A percentile compares a stretch with the other conserved stretches of the same genome.
These are phyloP conservation scores for Phaeosphaeria sp. DNA, from an alignment of 2,329 filamentous ascomycete species.

Conservation along the genomic window DNA sequence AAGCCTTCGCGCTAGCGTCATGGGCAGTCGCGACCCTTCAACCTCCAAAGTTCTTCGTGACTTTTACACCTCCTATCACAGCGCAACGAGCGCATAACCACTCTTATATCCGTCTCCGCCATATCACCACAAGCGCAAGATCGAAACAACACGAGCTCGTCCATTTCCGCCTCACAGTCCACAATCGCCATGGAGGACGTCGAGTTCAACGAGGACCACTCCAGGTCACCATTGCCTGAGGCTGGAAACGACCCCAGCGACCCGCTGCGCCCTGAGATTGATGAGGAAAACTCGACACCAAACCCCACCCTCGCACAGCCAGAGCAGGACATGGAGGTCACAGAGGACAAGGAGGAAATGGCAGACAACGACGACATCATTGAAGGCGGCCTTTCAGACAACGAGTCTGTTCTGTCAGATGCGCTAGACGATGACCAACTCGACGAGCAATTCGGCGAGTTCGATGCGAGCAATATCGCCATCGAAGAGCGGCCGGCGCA, in stretches of 20 bases:
- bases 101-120: slow-evolving; percentile 9
- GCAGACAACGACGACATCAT: slow-evolving; percentile 42
- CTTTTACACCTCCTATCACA: slow-evolving; percentile 11
- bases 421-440: slow-evolving; percentile 68
- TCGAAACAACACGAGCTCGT: background rate
- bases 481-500: slow-evolving; percentile 66
- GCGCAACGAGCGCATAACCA: background rate
- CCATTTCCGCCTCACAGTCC: no score
- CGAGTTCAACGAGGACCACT: slow-evolving; percentile 47
- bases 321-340: slow-evolving; percentile 54
- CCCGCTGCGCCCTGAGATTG: slow-evolving; percentile 54
- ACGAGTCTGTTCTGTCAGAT: slow-evolving; percentile 69
- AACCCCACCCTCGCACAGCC: slow-evolving; percentile 53
- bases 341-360: slow-evolving; percentile 47
- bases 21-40: slow-evolving; percentile 22
- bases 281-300: slow-evolving; percentile 56
- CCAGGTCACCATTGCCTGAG: slow-evolving; percentile 52
- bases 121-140: background rate
- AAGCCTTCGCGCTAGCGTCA: slow-evolving; percentile 22
- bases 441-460: slow-evolving; percentile 61
- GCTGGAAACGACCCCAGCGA: slow-evolving; percentile 56
- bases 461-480: slow-evolving; percentile 66
- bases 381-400: slow-evolving; percentile 60
- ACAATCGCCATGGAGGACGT: slow-evolving; percentile 51
- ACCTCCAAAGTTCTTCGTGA: slow-evolving; percentile 10